These are phyloP conservation scores for Pleodorina starrii DNA, from an alignment of 139 green algal genomes.

Conservation along the genomic window DNA sequence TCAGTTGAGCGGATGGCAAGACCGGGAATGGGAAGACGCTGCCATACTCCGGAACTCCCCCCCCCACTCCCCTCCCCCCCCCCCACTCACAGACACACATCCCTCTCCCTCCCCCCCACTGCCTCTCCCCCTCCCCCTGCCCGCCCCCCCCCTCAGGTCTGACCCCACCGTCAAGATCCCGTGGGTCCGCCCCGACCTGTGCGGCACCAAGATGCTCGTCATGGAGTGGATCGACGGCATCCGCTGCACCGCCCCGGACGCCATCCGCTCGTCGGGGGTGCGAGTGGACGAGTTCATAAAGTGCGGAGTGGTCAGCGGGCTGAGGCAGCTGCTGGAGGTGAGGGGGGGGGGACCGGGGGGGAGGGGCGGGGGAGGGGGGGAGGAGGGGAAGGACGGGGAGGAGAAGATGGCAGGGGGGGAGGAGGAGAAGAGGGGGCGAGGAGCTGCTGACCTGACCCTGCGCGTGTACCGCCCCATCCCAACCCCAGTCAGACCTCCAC, in stretches of 20 bases:
- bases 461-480: no score
- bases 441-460: no score
- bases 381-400: no score
- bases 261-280: slow-evolving; percentile 77
- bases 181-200: slow-evolving; percentile 90
- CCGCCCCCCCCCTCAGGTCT: not conserved
- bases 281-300: slow-evolving; percentile 94
- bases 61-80: no score
- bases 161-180: slow-evolving; percentile 98
- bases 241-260: slow-evolving; percentile 86
- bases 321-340: slow-evolving; percentile 97
- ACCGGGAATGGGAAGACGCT: no score
- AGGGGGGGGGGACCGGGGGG: not conserved
- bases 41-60: no score
- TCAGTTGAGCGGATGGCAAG: no score
- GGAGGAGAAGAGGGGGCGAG: no score
- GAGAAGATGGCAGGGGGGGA: no score
- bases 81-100: no score
- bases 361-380: not conserved
- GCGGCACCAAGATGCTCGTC: slow-evolving; percentile 80
- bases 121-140: not conserved
- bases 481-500: no score
- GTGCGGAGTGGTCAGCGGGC: slow-evolving; percentile 91
- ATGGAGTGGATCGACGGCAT: slow-evolving; percentile 99
- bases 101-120: not conserved